phyloP scores from a whole-genome alignment of 441 rosid genomes.

The Jatropha multifida region DNA sequence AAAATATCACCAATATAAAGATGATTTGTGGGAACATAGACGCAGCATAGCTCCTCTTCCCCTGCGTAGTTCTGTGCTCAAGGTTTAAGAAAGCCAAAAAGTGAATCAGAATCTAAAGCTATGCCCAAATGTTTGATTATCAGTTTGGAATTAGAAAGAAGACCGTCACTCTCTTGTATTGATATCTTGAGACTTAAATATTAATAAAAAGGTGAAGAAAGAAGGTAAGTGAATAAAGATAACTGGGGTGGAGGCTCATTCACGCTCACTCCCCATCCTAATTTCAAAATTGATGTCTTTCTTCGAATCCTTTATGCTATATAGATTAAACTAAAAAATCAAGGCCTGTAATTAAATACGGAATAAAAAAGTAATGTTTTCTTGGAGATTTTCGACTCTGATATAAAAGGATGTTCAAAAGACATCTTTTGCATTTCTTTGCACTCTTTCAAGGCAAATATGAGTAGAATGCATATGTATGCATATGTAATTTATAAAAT shows the following conservation, averaged over 20 bases:
- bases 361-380: not conserved
- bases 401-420: not conserved
- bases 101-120: not conserved
- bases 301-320: not conserved
- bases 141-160: not conserved
- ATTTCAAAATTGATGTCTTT: not conserved
- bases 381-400: not conserved
- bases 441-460: not conserved
- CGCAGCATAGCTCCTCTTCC: constrained; percentile 94
- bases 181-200: not conserved
- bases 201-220: not conserved
- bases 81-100: constrained; percentile 5
- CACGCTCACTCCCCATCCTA: not conserved
- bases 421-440: not conserved
- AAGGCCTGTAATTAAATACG: not conserved
- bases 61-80: constrained; percentile 69
- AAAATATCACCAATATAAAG: constrained; percentile 94
- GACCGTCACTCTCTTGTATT: too few relatives aligned
- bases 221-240: not conserved
- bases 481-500: not conserved
- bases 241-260: not conserved
- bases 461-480: not conserved
- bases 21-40: constrained; percentile 98
- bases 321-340: not conserved
- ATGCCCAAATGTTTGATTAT: not conserved